Base-by-base conservation (phyloP, 73 alveolate species). In the Paraurostyla sp. region DNA sequence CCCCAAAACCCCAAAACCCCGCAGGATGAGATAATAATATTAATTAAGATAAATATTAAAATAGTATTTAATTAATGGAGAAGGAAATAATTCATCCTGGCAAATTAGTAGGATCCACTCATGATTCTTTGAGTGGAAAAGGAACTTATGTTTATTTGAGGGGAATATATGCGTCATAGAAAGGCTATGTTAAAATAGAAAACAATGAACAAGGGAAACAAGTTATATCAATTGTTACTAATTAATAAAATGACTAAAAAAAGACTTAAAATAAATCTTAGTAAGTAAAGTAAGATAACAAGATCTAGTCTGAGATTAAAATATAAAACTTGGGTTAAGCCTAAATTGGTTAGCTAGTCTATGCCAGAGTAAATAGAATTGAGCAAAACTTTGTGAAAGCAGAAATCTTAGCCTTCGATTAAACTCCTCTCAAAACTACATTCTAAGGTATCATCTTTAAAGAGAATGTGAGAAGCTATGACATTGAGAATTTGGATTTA, bases 361-460 rank as follows among this genome's bases (percentile, higher is more conserved):
- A 27, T 73, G 87, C 87, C n/a, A 73, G 56, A 36, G 45, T 78
- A 13, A 40, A 58, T 1, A 78, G 78, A 78, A 60, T 78, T 7
- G 89, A 78, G 41, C 29, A 22, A 42, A 78, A 54, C 29, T 78
- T 78, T 36, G 89, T 40, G 6, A 78, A 52, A 38, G 89, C 78
- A 7, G 89, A 78, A 4, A 78, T 78, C 25, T 23, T 78, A 32
- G 33, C 89, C 23, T 9, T 78, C 7, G 76, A 36, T 0, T 22
- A 52, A 32, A 9, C 11, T 6, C 59, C 78, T 43, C 60, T 83
- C 20, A 63, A 29, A 9, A 63, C 71, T 41, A 43, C 62, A 40
- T 63, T 89, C 50, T 56, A 83, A 49, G 97, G 95, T 13, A 91
- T 92, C 0, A 63, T 92, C 62, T 81, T 89, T 52, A 89, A 87